Evolutionary conservation across 2,329 filamentous ascomycete genomes (phyloP).

Genomic region (Hirsutella minnesotensis): DNA sequence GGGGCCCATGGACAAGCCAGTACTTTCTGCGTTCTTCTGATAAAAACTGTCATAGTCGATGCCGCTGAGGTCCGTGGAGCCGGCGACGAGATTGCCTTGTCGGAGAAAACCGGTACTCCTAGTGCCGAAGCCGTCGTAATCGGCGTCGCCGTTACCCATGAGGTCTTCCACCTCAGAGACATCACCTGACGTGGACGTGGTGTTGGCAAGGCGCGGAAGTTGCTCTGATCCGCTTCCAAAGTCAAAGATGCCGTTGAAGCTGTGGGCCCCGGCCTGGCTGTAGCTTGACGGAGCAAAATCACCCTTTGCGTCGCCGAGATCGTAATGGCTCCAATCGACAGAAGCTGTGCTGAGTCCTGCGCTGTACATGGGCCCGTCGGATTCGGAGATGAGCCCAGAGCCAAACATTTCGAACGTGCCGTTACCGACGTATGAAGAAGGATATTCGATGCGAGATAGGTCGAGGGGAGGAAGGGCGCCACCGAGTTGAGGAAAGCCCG

Average conservation of each 20-base stretch:
- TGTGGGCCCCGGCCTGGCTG: constrained; percentile 38
- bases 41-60: constrained; percentile 47
- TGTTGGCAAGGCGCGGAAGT: constrained; percentile 40
- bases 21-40: constrained; percentile 29
- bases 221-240: constrained; percentile 41
- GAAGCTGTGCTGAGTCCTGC: constrained; percentile 46
- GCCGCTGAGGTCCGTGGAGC: constrained; percentile 30
- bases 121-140: constrained; percentile 34
- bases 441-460: constrained; percentile 41
- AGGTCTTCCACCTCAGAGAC: constrained; percentile 56
- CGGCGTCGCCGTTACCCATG: constrained; percentile 33
- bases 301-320: constrained; percentile 31
- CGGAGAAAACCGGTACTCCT: constrained; percentile 26
- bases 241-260: constrained; percentile 40
- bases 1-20: constrained; percentile 26
- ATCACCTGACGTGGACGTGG: constrained; percentile 52
- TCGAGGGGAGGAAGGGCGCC: constrained; percentile 45
- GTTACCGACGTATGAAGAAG: constrained; percentile 30
- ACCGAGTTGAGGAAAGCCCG: constrained; percentile 40
- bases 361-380: constrained; percentile 48
- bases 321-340: constrained; percentile 34
- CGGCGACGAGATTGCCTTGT: constrained; percentile 30
- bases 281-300: constrained; percentile 43
- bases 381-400: constrained; percentile 33
- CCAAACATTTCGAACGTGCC: constrained; percentile 40